Base-by-base conservation (phyloP, 192 early-diverging fungal genomes). In the Backusella parvicylindrica region DNA sequence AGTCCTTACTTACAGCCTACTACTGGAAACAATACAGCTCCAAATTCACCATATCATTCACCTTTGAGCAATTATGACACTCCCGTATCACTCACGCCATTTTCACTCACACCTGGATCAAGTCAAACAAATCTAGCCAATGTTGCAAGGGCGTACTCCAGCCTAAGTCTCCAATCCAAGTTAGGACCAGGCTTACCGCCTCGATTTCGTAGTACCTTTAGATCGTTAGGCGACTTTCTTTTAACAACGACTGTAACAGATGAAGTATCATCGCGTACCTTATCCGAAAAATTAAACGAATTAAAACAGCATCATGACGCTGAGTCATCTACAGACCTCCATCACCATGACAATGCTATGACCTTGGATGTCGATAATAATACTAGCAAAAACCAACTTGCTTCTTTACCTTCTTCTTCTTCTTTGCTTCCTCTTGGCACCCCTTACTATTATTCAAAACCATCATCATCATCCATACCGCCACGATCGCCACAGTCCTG, bases 81-180 rank as follows among this genome's bases (percentile, higher is more conserved):
- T 23, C 70, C 70, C 21, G 64, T 49, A 8, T 71, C 70, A 50
- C 49, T 68, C 18, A 75, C 73, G 0, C 65, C 73, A 60, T 60
- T 60, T 12, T 47, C 68, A 6, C 18, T 70, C 15, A 70, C 68
- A 16, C 68, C 68, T 70, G 68, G 26, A 7, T 23, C 68, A 21
- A 70, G 68, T 31, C 68, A 70, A 28, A 70, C 68, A 28, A 70
- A 70, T 13, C 38, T 70, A 30, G 40, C 33, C 6, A 70, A 41
- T 70, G 35, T 70, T 9, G 68, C 68, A 28, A 70, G 40, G 37
- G 68, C 28, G 2, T 70, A 70, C 6, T 70, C 68, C 23, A 47
- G 28, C 23, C 40, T 70, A 1, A 43, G 5, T 16, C 41, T 70
- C 28, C 68, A 70, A 30, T 43, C 68, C 40, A 70, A 70, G 47